phyloP scores from a whole-genome alignment of 1,284 basidiomycete genomes.

The Leccinum ponderosum region DNA sequence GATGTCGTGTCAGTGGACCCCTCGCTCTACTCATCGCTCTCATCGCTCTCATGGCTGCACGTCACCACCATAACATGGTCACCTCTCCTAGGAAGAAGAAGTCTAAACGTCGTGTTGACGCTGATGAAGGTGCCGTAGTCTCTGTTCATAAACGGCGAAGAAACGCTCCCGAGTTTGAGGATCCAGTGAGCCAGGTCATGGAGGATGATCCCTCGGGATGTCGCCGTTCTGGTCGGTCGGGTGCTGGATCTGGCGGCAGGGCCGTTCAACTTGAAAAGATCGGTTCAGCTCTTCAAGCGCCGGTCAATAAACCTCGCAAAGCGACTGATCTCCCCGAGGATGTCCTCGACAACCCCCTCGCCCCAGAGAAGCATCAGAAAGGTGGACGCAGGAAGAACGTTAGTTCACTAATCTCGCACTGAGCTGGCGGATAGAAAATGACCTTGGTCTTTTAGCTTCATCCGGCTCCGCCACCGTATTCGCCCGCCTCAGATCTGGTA shows the following conservation, averaged over 20 bases:
- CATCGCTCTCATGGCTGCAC: not conserved
- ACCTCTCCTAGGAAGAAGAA: not conserved
- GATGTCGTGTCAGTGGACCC: not conserved
- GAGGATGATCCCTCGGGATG: not conserved
- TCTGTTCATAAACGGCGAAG: too few relatives aligned
- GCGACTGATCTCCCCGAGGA: not conserved
- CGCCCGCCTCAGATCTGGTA: too few relatives aligned
- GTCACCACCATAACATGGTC: not conserved
- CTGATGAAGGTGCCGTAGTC: not conserved
- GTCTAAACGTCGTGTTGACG: not conserved
- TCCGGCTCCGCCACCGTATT: not conserved
- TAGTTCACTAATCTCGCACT: not conserved
- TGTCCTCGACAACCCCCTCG: not conserved
- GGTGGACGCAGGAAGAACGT: not conserved
- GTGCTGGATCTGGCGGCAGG: constrained; percentile 1
- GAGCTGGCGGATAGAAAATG: not conserved
- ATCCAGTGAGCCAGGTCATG: not conserved
- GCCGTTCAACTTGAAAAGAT: not conserved
- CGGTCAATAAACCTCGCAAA: not conserved
- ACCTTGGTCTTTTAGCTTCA: not conserved
- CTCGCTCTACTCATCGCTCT: not conserved
- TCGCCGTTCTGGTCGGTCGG: not conserved
- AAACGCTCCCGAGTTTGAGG: not conserved
- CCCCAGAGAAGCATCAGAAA: not conserved
- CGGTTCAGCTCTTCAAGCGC: not conserved